Conservation (phyloP, 2,329 filamentous ascomycete species). For the Cytospora mali region DNA sequence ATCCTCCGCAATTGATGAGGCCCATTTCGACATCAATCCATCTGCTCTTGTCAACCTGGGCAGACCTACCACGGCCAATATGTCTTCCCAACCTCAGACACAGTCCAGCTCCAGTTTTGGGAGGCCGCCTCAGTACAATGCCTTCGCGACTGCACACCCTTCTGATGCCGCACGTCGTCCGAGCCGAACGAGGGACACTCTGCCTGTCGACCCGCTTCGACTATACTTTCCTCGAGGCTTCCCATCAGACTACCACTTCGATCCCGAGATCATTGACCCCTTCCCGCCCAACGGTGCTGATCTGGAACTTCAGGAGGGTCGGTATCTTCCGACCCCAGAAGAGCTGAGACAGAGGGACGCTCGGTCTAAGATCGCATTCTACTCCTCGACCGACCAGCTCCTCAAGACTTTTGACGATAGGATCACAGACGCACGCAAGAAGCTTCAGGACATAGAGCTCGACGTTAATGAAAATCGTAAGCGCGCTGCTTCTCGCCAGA, state of each 20-base stretch:
- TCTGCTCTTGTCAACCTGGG: background rate
- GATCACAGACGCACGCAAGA: conserved; percentile 37
- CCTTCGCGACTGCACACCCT: conserved; percentile 6
- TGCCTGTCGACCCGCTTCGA: conserved; percentile 34
- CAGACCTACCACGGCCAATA: background rate
- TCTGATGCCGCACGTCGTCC: conserved; percentile 23
- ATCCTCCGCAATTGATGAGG: conserved; percentile 1
- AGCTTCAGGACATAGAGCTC: conserved; percentile 45
- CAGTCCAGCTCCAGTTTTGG: background rate
- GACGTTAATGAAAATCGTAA: conserved; percentile 29
- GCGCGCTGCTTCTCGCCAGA: conserved; percentile 24
- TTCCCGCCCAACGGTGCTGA: conserved; percentile 29
- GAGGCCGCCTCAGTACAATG: conserved; percentile 30
- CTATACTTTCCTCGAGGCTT: conserved; percentile 38
- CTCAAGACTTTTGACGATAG: conserved; percentile 38
- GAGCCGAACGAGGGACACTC: conserved; percentile 35
- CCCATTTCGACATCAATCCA: background rate
- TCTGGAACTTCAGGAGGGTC: conserved; percentile 31
- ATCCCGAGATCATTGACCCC: conserved; percentile 20
- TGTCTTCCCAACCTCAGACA: background rate
- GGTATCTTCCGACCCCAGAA: conserved; percentile 30
- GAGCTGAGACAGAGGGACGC: conserved; percentile 34
- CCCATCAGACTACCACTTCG: conserved; percentile 36
- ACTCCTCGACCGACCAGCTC: conserved; percentile 42
- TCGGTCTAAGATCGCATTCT: conserved; percentile 42